phyloP scores from a whole-genome alignment of 148 eudicot genomes.

The Amaranthus hypochondriacus region DNA sequence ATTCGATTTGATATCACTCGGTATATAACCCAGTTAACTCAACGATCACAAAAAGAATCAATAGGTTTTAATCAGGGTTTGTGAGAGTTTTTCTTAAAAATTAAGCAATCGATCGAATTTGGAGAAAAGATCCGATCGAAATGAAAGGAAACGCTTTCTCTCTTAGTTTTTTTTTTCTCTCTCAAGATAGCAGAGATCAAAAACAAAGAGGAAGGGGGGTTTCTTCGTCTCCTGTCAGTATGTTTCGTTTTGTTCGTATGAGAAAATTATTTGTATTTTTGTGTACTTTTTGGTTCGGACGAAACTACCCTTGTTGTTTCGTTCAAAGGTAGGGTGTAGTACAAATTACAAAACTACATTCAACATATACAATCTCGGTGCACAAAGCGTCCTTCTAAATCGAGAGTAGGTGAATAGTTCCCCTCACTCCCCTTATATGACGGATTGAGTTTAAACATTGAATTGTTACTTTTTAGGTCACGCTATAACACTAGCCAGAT shows the following conservation, averaged over 20 bases:
- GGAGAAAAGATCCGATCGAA: background rate
- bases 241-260: background rate
- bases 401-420: no score
- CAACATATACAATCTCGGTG: no score
- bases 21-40: slow-evolving; percentile 3
- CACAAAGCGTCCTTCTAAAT: no score
- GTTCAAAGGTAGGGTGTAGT: background rate
- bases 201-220: background rate
- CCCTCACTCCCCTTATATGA: no score
- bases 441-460: no score
- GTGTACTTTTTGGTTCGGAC: background rate
- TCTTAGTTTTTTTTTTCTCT: background rate
- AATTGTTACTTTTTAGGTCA: no score
- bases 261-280: background rate
- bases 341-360: background rate
- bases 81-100: background rate
- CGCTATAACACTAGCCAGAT: no score
- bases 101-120: background rate
- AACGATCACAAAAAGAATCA: background rate
- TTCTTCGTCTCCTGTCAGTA: background rate
- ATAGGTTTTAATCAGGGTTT: background rate
- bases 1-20: background rate
- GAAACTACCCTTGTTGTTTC: background rate
- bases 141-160: background rate
- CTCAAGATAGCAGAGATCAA: background rate